A percentile compares a stretch with the other conserved stretches of the same genome.
Evolutionary conservation across 345 rosid genomes (phyloP).

Genomic region (Brassica incana): DNA sequence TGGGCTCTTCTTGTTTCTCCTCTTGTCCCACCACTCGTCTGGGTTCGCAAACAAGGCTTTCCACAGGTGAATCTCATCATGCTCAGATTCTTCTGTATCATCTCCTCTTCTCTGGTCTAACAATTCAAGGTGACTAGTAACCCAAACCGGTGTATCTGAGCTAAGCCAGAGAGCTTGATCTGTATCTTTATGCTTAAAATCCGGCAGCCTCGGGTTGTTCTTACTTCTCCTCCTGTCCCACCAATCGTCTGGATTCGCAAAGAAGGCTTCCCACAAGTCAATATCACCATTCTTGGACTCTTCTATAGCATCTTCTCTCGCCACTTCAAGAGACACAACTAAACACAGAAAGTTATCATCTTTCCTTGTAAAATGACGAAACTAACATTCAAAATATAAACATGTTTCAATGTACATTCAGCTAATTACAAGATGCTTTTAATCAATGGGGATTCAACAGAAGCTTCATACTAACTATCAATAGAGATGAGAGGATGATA

Average conservation of each 20-base stretch:
- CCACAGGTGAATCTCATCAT: conserved; percentile 52
- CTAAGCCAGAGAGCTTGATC: conserved; percentile 68
- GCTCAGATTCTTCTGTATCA: conserved; percentile 25
- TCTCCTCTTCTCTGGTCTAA: conserved; percentile 34
- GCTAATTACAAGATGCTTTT: neutral
- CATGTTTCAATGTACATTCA: neutral
- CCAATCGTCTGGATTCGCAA: conserved; percentile 67
- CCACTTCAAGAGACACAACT: neutral
- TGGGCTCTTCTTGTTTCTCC: conserved; percentile 50
- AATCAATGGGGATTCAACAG: neutral
- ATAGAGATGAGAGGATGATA: neutral
- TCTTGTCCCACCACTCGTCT: conserved; percentile 80
- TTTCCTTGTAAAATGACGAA: neutral
- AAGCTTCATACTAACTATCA: neutral
- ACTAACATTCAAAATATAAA: conserved; percentile 3
- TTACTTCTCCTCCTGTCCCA: conserved; percentile 66
- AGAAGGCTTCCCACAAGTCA: conserved; percentile 75
- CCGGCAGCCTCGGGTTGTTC: conserved; percentile 50
- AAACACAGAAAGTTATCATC: conserved; percentile 12
- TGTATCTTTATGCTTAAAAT: conserved; percentile 73
- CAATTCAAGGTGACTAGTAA: conserved; percentile 50
- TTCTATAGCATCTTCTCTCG: conserved; percentile 8
- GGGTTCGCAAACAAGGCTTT: conserved; percentile 67
- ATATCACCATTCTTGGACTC: conserved; percentile 25
- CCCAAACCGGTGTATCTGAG: conserved; percentile 62